Evolutionary conservation across 23 red algal genomes (phyloP), one percentile per base, ranked within the genome.

Genomic region (Cyanidiococcus yangmingshanensis): DNA sequence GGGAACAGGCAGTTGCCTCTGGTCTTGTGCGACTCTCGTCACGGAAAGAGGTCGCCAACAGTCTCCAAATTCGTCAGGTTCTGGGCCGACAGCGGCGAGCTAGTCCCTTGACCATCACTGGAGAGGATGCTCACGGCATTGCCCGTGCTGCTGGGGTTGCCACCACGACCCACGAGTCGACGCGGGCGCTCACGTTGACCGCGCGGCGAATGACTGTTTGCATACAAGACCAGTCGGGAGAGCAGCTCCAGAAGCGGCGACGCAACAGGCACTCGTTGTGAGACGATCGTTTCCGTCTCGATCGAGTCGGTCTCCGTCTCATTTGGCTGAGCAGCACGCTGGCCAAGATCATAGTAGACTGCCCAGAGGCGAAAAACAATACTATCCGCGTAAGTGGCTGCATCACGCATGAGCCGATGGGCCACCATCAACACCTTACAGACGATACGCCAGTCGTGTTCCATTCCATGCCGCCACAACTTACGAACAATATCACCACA

Each of bases 401-500:
- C 59, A 30, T 81, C 78, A 16, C 68, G 59, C 34, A 81, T 81
- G 1, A 81, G n/a, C 18, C 78, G 78, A 30, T 81, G 78, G 15
- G 59, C 38, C 57, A 81, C 78, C 7, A 81, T 68, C 18, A 81
- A 54, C 12, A 71, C 78, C 32, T 81, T 81, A 2, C 58, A 59
- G 38, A 71, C 78, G 1, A 81, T 81, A 32, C 78, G 59, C 78
- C 78, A 81, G 78, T 81, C 78, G 37, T 41, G 58, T 57, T 67
- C 78, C 17, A 34, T 29, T 34, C 59, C 68, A 21, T 81, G 59
- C n/a, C 68, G 59, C 78, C 78, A 81, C 7, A 81, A n/a, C 32
- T 81, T 81, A n/a, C 78, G 40, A 17, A 81, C 38, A 1, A 81
- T 71, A 32, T 81, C 78, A 34, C 78, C 59, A 2, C 78, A 71